Percentiles rank a stretch among this genome's conserved stretches.
Conservation (phyloP, 2,329 filamentous ascomycete genomes). For the Alternaria panax region DNA sequence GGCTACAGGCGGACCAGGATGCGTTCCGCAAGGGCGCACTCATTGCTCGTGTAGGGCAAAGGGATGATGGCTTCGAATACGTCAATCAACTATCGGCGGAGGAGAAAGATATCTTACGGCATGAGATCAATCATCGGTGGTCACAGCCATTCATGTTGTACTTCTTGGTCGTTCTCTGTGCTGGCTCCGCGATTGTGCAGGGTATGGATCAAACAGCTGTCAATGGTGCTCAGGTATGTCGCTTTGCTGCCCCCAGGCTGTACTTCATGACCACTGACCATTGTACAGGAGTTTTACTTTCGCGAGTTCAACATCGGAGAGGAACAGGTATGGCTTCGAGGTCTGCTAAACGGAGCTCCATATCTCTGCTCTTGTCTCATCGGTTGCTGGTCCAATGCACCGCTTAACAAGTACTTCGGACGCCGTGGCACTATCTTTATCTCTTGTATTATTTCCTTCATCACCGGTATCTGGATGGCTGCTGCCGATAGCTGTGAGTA, state of each 20-base stretch:
- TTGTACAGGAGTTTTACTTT: conserved; percentile 38
- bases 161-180: conserved; percentile 70
- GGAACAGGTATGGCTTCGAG: conserved; percentile 36
- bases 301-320: conserved; percentile 36
- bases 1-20: conserved; percentile 58
- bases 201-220: conserved; percentile 55
- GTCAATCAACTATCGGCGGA: conserved; percentile 59
- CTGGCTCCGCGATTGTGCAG: conserved; percentile 73
- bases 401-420: conserved; percentile 41
- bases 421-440: conserved; percentile 46
- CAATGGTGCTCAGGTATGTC: conserved; percentile 41
- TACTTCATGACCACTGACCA: background rate
- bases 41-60: conserved; percentile 54
- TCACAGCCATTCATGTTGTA: conserved; percentile 71
- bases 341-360: conserved; percentile 40
- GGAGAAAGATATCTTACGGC: conserved; percentile 65
- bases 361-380: conserved; percentile 52
- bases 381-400: conserved; percentile 45
- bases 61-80: conserved; percentile 58
- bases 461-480: conserved; percentile 45
- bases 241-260: background rate
- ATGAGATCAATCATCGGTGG: conserved; percentile 73
- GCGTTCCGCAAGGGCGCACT: conserved; percentile 61
- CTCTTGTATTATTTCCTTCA: conserved; percentile 43
- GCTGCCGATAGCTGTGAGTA: conserved; percentile 34